Percentiles rank a stretch among this genome's conserved stretches.
These are phyloP conservation scores for Diaporthe citriasiana DNA, from an alignment of 2,329 filamentous ascomycete species.

Conservation along the genomic window DNA sequence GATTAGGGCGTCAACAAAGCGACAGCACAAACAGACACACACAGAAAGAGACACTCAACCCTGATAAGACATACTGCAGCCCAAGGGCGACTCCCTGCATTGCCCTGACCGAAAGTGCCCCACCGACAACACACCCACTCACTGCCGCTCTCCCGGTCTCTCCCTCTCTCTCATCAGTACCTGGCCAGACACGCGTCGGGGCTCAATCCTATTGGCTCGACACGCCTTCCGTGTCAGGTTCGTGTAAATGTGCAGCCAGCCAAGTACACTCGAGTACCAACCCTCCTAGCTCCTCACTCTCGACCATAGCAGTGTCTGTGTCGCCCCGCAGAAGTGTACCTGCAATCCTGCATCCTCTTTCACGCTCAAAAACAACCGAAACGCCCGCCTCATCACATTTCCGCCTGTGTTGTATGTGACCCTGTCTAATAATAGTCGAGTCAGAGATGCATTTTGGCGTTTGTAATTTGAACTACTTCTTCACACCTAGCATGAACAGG, in stretches of 20 bases:
- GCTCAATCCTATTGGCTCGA: constrained; percentile 18
- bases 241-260: constrained; percentile 28
- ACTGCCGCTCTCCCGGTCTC: not conserved
- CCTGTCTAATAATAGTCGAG: constrained; percentile 15
- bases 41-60: constrained; percentile 15
- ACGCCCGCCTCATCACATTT: constrained; percentile 35
- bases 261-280: constrained; percentile 42
- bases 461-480: constrained; percentile 4
- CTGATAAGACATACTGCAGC: constrained; percentile 18
- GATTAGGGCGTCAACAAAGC: constrained; percentile 8
- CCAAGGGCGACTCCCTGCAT: constrained; percentile 25
- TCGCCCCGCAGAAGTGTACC: constrained; percentile 18
- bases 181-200: constrained; percentile 9
- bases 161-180: not conserved
- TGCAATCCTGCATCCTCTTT: constrained; percentile 32
- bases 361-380: constrained; percentile 8
- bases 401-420: constrained; percentile 1
- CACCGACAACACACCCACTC: not conserved
- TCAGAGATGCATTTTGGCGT: not conserved
- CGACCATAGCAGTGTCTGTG: not conserved
- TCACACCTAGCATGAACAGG: constrained; percentile 13
- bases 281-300: constrained; percentile 41
- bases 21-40: not conserved
- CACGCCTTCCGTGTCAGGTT: constrained; percentile 30
- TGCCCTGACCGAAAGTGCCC: constrained; percentile 4